Base-by-base conservation (phyloP, 2,329 filamentous ascomycete genomes). In the Pestalotiopsis sp. region DNA sequence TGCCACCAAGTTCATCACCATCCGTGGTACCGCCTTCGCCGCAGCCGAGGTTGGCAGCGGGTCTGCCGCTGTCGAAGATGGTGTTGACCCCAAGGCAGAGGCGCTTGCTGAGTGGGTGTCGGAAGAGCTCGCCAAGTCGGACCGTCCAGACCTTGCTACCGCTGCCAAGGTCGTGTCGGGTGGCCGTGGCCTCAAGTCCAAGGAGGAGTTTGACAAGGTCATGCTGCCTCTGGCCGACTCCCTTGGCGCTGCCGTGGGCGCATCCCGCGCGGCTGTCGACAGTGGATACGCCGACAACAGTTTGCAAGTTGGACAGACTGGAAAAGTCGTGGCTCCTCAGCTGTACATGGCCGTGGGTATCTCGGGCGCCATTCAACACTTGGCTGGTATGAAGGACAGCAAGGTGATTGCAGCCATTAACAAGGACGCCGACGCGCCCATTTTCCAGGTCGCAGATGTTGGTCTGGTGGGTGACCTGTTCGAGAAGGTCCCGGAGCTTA, bases 371-470 rank as follows among this genome's bases (percentile, higher is more conserved):
- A 99, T 99, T 75, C 96, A 99, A 84, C 96, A 99, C 86, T 82
- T 99, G 82, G 96, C 96, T 39, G 96, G 96, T 79, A 99, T 99
- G 96, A 99, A 99, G 88, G 96, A 99, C 79, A 98, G 94, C 86
- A 99, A 99, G 86, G 96, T 99, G 69, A 99, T 99, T 83, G 96
- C 95, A 25, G 94, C 94, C 14, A 98, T 99, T 79, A 99, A 99
- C 87, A 99, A 99, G 85, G 96, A 99, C 78, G 86, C 91, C 4
- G 96, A 99, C 81, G 96, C 96, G 68, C 96, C 96, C 38, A 99
- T 99, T 75, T 99, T 99, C 87, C 96, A 99, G 83, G 90, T 99
- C 69, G 96, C 96, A 4, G 96, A 99, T 81, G 94, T 98, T 66
- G 96, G 96, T 13, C 85, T 99, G 65, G 95, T 99, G 4, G 95